Evolutionary conservation across 78 protist genomes (phyloP), one percentile per base, ranked within the genome.

Genomic region (Polysphondylium violaceum): DNA sequence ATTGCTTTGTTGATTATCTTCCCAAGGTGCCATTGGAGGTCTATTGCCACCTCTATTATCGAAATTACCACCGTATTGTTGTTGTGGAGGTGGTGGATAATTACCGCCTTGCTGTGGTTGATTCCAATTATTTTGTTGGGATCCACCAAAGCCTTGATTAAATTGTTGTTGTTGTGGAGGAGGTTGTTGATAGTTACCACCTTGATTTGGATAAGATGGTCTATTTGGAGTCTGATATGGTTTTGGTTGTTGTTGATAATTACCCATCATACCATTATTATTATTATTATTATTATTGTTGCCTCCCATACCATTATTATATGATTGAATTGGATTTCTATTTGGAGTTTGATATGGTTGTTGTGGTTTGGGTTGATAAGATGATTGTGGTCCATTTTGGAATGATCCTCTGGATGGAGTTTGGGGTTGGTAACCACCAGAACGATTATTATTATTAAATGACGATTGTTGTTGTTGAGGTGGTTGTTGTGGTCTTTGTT

Each of bases 381-480:
- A n/a, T 19, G 17, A 14, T 19, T 50, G 56, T 63, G 7, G 27
- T 63, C 16, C 35, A 33, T 17, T 29, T 29, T 3, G 6, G 16
- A 60, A 5, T 60, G 33, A 17, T 60, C 27, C 16, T 60, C 11
- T 47, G 53, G 7, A 47, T 47, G 53, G 11, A 14, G 53, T 14
- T 47, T 47, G 53, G 11, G 53, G 11, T 47, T 7, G 11, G 5
- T 23, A 47, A 31, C n/a, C 33, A 29, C 35, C 55, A n/a, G 44
- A 31, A 12, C 4, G 6, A 5, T 23, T 43, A 11, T 36, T 7
- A 17, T 53, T 9, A 36, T 16, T 16, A n/a, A 44, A 31, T 50
- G 78, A 63, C 33, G 50, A 40, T 72, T 55, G 58, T 81, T 81
- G 89, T n/a, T 56, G 65, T 40, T 63, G 67, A 17, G 16, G n/a